Evolutionary conservation across 2,329 filamentous ascomycete genomes (phyloP), one percentile per base, ranked within the genome.

Genomic region (Monosporascus sp.): DNA sequence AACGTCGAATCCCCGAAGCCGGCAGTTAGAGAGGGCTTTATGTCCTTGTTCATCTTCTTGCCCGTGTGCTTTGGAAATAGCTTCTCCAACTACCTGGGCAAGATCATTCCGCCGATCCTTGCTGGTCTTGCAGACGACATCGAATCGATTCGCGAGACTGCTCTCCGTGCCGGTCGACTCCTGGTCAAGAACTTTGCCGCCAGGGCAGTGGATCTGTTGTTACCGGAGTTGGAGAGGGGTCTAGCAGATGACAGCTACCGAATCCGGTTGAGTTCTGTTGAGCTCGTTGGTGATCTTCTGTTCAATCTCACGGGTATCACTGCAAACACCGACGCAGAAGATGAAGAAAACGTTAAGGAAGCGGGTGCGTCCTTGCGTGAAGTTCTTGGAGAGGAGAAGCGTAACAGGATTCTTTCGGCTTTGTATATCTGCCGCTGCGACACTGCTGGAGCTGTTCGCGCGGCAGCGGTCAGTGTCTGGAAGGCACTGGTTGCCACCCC

Each of bases 31-130:
- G 94, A 99, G 77, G 94, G 94, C 46, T 99, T 99, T 77, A 99
- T 99, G 94, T 97, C 94, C 7, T 81, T 99, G 41, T 99, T 99
- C 74, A 97, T 99, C 61, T 99, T 97, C 81, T 84, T 99, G 75
- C 94, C 94, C 14, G 94, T 96, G 50, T 99, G 94, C 74, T 99
- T 99, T 65, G 94, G 94, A 65, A 99, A 99, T 79, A 96, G 92
- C 71, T 99, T 99, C 67, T 88, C 94, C 62, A 91, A 90, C 67
- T 99, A 99, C 67, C 86, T 99, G 56, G 90, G 87, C 73, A 91
- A 87, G 68, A 96, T 99, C 65, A 96, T 99, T 63, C 95, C 94
- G 18, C 89, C 94, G 20, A 97, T 99, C 64, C 79, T 99, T 58
- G 86, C 90, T 59, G 95, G 95, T 64, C 80, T 99, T 69, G 95